Base-by-base conservation (phyloP, 2,329 filamentous ascomycete species). In the Aureobasidium mangrovei region DNA sequence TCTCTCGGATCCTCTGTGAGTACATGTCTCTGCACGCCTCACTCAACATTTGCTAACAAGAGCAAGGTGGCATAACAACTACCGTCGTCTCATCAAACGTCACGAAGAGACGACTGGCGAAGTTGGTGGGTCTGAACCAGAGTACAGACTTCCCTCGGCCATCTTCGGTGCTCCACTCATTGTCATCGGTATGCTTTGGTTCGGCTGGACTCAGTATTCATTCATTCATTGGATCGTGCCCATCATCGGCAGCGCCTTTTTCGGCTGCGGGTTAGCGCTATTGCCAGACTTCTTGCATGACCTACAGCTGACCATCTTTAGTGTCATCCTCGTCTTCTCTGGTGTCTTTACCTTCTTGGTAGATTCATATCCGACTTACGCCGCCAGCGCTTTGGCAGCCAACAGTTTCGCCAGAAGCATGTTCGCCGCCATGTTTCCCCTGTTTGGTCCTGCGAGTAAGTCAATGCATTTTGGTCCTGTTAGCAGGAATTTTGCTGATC, bases 331-430 rank as follows among this genome's bases (percentile, higher is more conserved):
- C 8, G 12, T 41, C 12, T 41, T 41, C n/a, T 9, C 38, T 41
- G 38, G 38, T 18, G 29, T 45, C 42, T 32, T 45, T 53, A 80
- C 79, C 4, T 88, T 88, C 60, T 74, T 86, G 2, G 77, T 86
- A 38, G 83, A 86, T 53, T 75, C 77, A 3, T 84, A 77, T 61
- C 70, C 74, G 0, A 68, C 74, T 55, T 80, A 82, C 58, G 79
- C 81, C 1, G 82, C 84, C n/a, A 77, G 75, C 3, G 83, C 81
- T 0, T 75, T 85, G 1, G 83, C 84, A 0, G 83, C 82, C 2
- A 84, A 77, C 59, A 83, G 82, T 0, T 76, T 86, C 3, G 65
- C 84, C 4, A 68, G 81, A 32, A 73, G 70, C 24, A 61, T 81
- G 0, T 71, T 80, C 18, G 81, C 79, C n/a, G 79, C 77, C 2